A percentile compares a stretch with the other conserved stretches of the same genome.
These are phyloP conservation scores for Fusarium humuli DNA, from an alignment of 2,329 filamentous ascomycete genomes.

Conservation along the genomic window DNA sequence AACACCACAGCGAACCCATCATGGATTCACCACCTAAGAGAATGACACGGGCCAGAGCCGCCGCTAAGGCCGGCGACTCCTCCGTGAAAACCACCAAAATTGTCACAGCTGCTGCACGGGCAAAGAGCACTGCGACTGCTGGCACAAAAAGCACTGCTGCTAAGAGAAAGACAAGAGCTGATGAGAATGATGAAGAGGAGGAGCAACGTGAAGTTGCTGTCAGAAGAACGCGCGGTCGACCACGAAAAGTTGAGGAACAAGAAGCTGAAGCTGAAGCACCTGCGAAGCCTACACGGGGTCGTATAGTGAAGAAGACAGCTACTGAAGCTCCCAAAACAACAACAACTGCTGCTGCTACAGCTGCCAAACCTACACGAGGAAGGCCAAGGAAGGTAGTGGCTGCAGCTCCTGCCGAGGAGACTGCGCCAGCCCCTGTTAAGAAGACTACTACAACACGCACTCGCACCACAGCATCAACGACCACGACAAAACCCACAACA, in stretches of 20 bases:
- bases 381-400: conserved; percentile 57
- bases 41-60: conserved; percentile 64
- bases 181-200: conserved; percentile 63
- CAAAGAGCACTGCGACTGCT: conserved; percentile 55
- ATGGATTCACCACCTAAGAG: conserved; percentile 72
- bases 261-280: conserved; percentile 37
- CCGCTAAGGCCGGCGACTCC: conserved; percentile 56
- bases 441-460: conserved; percentile 48
- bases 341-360: conserved; percentile 33
- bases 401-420: conserved; percentile 38
- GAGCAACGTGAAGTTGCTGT: conserved; percentile 49
- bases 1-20: conserved; percentile 39
- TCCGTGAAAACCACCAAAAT: conserved; percentile 57
- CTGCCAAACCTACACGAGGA: conserved; percentile 56
- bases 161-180: conserved; percentile 64
- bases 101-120: conserved; percentile 62
- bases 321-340: conserved; percentile 41
- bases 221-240: conserved; percentile 56
- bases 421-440: conserved; percentile 49
- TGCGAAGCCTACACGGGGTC: conserved; percentile 47
- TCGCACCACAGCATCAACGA: conserved; percentile 48
- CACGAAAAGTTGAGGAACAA: conserved; percentile 55
- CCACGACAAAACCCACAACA: conserved; percentile 51
- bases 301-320: conserved; percentile 46
- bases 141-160: conserved; percentile 52